These are phyloP conservation scores for Cicer judaicum DNA, from an alignment of 306 rosid genomes.

Conservation along the genomic window DNA sequence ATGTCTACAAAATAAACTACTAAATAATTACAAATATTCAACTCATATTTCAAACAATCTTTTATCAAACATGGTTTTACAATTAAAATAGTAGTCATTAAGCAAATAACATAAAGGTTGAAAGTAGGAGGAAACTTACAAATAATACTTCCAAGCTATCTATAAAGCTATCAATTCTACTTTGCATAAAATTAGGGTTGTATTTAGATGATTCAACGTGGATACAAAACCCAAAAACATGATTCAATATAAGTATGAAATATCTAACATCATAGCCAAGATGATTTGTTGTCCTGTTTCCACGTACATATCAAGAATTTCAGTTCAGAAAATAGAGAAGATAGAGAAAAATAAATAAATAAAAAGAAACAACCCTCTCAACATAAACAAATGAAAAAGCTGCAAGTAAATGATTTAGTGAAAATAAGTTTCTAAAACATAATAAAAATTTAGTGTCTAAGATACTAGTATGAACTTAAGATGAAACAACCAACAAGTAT, in stretches of 20 bases:
- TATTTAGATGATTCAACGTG: constrained; percentile 74
- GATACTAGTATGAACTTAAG: no score
- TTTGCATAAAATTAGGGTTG: constrained; percentile 73
- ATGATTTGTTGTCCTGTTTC: constrained; percentile 84
- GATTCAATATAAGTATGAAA: constrained; percentile 58
- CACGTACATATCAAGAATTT: constrained; percentile 34
- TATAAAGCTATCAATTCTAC: constrained; percentile 73
- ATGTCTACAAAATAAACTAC: no score
- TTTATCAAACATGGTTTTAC: no score
- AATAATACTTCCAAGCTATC: constrained; percentile 56
- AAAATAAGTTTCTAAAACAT: not conserved
- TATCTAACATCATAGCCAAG: constrained; percentile 85
- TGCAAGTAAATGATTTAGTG: constrained; percentile 8
- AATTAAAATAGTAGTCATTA: no score
- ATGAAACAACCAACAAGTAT: no score
- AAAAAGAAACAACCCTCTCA: constrained; percentile 17
- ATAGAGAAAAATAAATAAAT: not conserved
- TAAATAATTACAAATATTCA: no score
- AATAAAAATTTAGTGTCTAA: no score
- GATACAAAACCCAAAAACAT: constrained; percentile 76
- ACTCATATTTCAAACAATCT: no score
- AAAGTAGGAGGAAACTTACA: constrained; percentile 50
- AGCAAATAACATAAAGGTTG: no score
- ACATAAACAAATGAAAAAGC: not conserved
- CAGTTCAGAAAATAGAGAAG: constrained; percentile 10